Conservation (phyloP, 805 yeast species). For the Wickerhamiella spandovensis region DNA sequence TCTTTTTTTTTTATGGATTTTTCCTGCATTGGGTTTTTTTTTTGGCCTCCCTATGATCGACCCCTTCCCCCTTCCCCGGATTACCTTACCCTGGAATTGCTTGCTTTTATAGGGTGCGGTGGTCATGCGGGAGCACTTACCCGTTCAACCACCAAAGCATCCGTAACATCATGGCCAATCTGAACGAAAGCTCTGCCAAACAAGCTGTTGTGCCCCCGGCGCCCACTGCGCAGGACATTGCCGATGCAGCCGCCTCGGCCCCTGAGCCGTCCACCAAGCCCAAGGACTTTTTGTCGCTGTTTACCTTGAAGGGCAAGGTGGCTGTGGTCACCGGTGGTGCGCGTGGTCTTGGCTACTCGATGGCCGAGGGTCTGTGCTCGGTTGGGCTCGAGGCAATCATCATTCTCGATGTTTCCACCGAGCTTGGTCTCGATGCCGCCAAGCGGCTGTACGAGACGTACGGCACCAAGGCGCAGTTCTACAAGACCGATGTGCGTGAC, state of each 20-base stretch:
- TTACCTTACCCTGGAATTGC: not conserved
- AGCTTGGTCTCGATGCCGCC: constrained; percentile 50
- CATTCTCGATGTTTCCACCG: constrained; percentile 42
- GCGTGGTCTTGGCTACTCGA: constrained; percentile 48
- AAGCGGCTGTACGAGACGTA: constrained; percentile 35
- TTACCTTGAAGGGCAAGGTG: constrained; percentile 50
- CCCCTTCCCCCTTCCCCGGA: too few species aligned
- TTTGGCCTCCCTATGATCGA: too few species aligned
- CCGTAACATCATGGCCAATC: not conserved
- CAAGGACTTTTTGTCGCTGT: constrained; percentile 28
- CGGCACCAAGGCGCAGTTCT: constrained; percentile 48
- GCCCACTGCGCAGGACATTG: constrained; percentile 28
- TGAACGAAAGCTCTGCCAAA: constrained; percentile 19
- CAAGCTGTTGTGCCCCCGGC: constrained; percentile 29
- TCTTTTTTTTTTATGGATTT: not conserved
- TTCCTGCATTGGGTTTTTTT: not conserved
- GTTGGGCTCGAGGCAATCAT: constrained; percentile 42
- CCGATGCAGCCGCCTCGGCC: constrained; percentile 24
- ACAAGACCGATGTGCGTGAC: constrained; percentile 52
- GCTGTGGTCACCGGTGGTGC: constrained; percentile 58
- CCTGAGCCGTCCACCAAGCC: constrained; percentile 24
- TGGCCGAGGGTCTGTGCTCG: constrained; percentile 48
- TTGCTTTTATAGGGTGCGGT: not conserved
- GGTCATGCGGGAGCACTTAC: not conserved
- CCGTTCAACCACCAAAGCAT: not conserved